Evolutionary conservation across 768 basidiomycete species (phyloP).

Genomic region (Neoboletus subvelutipes): DNA sequence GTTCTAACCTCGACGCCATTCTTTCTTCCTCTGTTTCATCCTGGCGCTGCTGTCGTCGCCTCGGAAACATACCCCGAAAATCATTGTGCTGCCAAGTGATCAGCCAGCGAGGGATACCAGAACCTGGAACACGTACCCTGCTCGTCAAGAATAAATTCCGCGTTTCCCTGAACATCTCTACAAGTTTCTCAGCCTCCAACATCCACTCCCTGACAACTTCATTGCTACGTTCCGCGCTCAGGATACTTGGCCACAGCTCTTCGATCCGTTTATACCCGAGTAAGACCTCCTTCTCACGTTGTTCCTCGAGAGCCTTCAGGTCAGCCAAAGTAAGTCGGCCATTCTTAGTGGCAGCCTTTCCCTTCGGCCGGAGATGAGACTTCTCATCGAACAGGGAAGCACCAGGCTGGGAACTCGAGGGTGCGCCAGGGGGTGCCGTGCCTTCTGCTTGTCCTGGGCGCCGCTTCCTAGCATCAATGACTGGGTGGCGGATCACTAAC

Average conservation of each 20-base stretch:
- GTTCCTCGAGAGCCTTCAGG: slow-evolving; percentile 58
- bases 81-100: slow-evolving; percentile 16
- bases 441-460: slow-evolving; percentile 26
- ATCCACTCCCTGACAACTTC: slow-evolving; percentile 73
- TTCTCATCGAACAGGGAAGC: slow-evolving; percentile 68
- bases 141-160: slow-evolving; percentile 78
- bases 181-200: slow-evolving; percentile 76
- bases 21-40: slow-evolving; percentile 17
- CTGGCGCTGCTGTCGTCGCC: slow-evolving; percentile 15
- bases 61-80: slow-evolving; percentile 22
- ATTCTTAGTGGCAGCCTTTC: slow-evolving; percentile 16
- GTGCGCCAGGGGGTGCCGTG: slow-evolving; percentile 7
- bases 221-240: slow-evolving; percentile 39
- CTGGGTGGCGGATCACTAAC: slow-evolving; percentile 53
- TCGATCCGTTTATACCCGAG: slow-evolving; percentile 56
- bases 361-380: slow-evolving; percentile 37
- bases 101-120: background rate
- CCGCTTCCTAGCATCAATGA: slow-evolving; percentile 61
- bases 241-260: slow-evolving; percentile 61
- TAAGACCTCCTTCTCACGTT: slow-evolving; percentile 64
- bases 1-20: slow-evolving; percentile 69
- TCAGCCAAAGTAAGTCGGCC: slow-evolving; percentile 58
- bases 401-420: slow-evolving; percentile 20
- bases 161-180: slow-evolving; percentile 89
- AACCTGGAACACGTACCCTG: slow-evolving; percentile 51